A percentile compares a stretch with the other conserved stretches of the same genome.
Evolutionary conservation across 805 yeast genomes (phyloP).

Genomic region (Jamesozyma hellenica): DNA sequence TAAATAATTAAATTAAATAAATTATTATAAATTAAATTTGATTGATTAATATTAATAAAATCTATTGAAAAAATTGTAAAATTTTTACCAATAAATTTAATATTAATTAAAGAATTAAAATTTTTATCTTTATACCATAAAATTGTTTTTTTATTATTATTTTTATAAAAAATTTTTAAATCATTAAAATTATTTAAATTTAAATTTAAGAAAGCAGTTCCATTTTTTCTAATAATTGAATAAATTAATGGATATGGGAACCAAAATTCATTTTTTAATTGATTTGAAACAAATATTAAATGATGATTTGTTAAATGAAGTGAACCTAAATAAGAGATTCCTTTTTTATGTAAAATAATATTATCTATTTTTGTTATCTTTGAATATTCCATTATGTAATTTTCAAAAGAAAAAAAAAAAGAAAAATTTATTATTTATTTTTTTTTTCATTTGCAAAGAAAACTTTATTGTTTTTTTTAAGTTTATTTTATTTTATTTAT

Average conservation of each 20-base stretch:
- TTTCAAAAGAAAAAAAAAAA: too few species aligned
- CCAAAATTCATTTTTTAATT: slow-evolving; percentile 63
- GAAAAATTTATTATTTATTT: too few species aligned
- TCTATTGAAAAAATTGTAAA: slow-evolving; percentile 74
- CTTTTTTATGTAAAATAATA: slow-evolving; percentile 50
- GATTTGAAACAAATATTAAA: slow-evolving; percentile 42
- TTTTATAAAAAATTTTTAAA: neutral
- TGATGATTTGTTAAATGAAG: slow-evolving; percentile 69
- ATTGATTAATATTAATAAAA: slow-evolving; percentile 46
- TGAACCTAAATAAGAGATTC: slow-evolving; percentile 45
- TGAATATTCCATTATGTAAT: slow-evolving; percentile 41
- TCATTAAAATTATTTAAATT: slow-evolving; percentile 10
- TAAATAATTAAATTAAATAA: slow-evolving; percentile 56
- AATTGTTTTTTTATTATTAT: neutral
- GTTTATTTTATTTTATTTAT: too few species aligned
- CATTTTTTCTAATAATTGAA: slow-evolving; percentile 48
- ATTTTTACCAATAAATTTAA: slow-evolving; percentile 74
- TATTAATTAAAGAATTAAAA: slow-evolving; percentile 36
- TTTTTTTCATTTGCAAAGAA: too few species aligned
- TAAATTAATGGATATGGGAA: slow-evolving; percentile 79
- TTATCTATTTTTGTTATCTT: slow-evolving; percentile 44
- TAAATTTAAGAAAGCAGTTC: slow-evolving; percentile 31
- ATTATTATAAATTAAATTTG: slow-evolving; percentile 64
- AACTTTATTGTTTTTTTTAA: too few species aligned
- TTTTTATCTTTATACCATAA: slow-evolving; percentile 21